Evolutionary conservation across 805 yeast species (phyloP).

Genomic region (Wickerhamiella brachini): DNA sequence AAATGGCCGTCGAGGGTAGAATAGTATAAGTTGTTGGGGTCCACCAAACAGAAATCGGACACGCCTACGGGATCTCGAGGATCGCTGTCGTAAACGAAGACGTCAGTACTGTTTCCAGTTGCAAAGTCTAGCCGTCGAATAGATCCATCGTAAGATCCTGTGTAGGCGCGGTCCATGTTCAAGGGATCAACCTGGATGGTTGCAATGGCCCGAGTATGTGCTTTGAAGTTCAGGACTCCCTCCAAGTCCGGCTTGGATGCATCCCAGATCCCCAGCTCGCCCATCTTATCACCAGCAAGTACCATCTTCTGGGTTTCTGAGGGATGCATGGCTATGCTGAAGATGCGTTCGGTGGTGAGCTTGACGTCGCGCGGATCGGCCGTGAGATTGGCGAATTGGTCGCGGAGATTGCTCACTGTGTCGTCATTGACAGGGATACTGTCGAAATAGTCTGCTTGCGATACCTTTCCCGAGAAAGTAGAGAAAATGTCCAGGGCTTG

Average conservation of each 20-base stretch:
- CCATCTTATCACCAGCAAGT: constrained; percentile 81
- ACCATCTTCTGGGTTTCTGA: constrained; percentile 44
- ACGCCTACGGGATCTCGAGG: constrained; percentile 40
- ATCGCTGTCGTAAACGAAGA: constrained; percentile 42
- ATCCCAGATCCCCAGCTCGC: constrained; percentile 82
- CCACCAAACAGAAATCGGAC: constrained; percentile 55
- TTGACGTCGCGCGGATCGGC: constrained; percentile 59
- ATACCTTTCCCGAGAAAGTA: constrained; percentile 18
- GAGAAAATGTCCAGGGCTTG: constrained; percentile 23
- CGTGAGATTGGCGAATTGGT: constrained; percentile 37
- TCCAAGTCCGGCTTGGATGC: constrained; percentile 32
- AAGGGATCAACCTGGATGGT: constrained; percentile 41
- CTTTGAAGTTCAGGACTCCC: constrained; percentile 46
- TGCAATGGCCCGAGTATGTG: constrained; percentile 66
- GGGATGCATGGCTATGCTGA: constrained; percentile 69
- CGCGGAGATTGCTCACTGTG: constrained; percentile 35
- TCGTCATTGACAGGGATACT: constrained; percentile 43
- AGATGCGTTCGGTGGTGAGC: constrained; percentile 52
- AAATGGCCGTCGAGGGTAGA: constrained; percentile 75
- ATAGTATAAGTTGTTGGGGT: constrained; percentile 47
- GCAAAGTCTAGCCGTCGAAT: constrained; percentile 58
- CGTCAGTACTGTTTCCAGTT: constrained; percentile 44
- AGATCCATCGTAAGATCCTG: constrained; percentile 82
- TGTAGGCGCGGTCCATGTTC: constrained; percentile 41
- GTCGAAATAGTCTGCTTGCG: constrained; percentile 27